Percentiles rank a stretch among this genome's conserved stretches.
Evolutionary conservation across 768 basidiomycete genomes (phyloP).

Genomic region (Obba rivulosa): DNA sequence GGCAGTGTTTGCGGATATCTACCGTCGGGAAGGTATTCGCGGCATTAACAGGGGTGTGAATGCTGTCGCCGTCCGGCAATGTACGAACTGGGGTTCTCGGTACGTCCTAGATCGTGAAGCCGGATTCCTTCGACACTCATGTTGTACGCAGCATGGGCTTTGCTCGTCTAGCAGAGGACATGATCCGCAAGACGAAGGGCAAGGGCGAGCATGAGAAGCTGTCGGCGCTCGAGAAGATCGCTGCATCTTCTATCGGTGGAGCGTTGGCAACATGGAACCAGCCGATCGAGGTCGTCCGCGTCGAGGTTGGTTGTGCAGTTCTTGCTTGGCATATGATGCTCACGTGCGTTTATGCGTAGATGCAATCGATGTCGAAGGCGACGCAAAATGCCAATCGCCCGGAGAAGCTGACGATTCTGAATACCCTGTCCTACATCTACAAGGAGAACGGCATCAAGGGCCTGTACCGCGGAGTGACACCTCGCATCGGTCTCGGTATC

Average conservation of each 20-base stretch:
- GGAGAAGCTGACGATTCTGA: constrained; percentile 86
- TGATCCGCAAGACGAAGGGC: constrained; percentile 73
- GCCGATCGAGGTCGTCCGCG: constrained; percentile 95
- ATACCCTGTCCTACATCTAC: constrained; percentile 93
- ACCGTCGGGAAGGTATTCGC: constrained; percentile 84
- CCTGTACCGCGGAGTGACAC: constrained; percentile 95
- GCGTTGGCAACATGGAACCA: constrained; percentile 99
- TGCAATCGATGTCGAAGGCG: constrained; percentile 97
- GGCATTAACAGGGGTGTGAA: constrained; percentile 99
- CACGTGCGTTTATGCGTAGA: constrained; percentile 39
- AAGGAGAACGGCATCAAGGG: constrained; percentile 94
- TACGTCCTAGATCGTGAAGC: constrained; percentile 28
- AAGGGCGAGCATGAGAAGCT: constrained; percentile 73
- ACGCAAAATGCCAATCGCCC: constrained; percentile 68
- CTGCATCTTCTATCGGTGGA: constrained; percentile 85
- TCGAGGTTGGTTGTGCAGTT: constrained; percentile 58
- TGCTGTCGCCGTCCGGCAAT: constrained; percentile 86
- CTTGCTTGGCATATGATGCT: not conserved
- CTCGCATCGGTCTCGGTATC: constrained; percentile 91
- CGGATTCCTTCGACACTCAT: not conserved
- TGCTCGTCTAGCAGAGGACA: constrained; percentile 82
- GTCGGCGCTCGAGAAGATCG: constrained; percentile 78
- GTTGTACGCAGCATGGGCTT: constrained; percentile 77
- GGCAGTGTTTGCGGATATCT: constrained; percentile 93
- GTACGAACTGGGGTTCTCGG: constrained; percentile 93